phyloP scores from a whole-genome alignment of 2,329 filamentous ascomycete genomes.

The Fusarium sp. region DNA sequence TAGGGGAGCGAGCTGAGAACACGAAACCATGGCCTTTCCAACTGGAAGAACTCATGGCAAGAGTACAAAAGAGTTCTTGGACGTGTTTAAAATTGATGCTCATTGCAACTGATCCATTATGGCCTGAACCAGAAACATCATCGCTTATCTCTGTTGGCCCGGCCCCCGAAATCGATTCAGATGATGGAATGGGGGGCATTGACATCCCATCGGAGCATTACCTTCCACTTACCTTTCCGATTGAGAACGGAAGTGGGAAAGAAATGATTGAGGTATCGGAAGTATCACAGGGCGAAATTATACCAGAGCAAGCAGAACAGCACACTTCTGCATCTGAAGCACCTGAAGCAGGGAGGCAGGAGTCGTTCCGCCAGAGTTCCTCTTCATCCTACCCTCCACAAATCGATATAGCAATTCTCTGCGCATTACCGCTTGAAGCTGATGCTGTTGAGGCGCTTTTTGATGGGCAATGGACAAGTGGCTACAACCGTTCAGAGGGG shows the following conservation, averaged over 20 bases:
- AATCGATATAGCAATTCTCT: neutral
- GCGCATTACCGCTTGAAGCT: neutral
- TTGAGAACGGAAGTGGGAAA: rapidly evolving
- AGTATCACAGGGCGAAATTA: rapidly evolving
- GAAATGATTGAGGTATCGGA: rapidly evolving
- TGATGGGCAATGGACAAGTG: rapidly evolving
- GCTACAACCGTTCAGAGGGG: neutral
- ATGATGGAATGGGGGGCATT: neutral
- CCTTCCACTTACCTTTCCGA: neutral
- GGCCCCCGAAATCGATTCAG: neutral
- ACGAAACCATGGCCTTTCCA: rapidly evolving
- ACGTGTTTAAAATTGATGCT: rapidly evolving
- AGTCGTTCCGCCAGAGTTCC: rapidly evolving
- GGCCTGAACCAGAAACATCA: rapidly evolving
- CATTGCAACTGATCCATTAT: neutral
- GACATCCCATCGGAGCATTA: rapidly evolving
- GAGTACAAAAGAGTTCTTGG: rapidly evolving
- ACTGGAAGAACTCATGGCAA: rapidly evolving
- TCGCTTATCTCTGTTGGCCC: neutral
- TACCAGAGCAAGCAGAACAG: neutral
- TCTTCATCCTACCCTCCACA: rapidly evolving
- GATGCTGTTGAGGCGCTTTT: neutral
- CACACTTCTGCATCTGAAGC: rapidly evolving
- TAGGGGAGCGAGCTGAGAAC: neutral
- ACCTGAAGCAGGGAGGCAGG: rapidly evolving